Percentiles rank a stretch among this genome's conserved stretches.
Evolutionary conservation across 257 asterid genomes (phyloP).

Genomic region (Salvia splendens): DNA sequence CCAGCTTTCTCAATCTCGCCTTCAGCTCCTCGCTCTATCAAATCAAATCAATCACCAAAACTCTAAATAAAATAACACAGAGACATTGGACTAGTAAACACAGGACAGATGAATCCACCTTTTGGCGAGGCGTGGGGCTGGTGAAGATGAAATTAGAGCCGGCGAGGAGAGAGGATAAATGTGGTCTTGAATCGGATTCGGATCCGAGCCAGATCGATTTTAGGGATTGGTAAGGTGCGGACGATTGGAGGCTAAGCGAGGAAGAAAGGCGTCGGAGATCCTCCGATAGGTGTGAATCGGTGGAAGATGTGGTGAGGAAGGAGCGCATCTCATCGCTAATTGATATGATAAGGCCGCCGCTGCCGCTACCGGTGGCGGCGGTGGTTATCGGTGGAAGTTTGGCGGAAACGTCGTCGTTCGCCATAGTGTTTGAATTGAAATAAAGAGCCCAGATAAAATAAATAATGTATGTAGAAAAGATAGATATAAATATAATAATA

Average conservation of each 20-base stretch:
- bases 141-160: slow-evolving; percentile 61
- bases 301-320: slow-evolving; percentile 57
- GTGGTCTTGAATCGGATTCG: slow-evolving; percentile 49
- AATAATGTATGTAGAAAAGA: no score
- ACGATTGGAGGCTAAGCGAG: slow-evolving; percentile 43
- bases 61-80: not conserved
- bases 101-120: slow-evolving; percentile 40
- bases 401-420: slow-evolving; percentile 33
- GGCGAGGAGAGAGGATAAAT: slow-evolving; percentile 42
- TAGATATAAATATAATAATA: no score
- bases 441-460: no score
- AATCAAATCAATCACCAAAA: not conserved
- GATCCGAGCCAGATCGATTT: slow-evolving; percentile 64
- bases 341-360: slow-evolving; percentile 53
- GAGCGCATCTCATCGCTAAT: slow-evolving; percentile 53
- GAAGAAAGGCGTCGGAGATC: slow-evolving; percentile 65
- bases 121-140: slow-evolving; percentile 83
- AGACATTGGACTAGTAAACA: not conserved
- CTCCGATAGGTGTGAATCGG: slow-evolving; percentile 45
- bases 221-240: slow-evolving; percentile 64
- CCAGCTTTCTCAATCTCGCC: slow-evolving; percentile 70
- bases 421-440: no score
- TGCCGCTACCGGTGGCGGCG: slow-evolving; percentile 2
- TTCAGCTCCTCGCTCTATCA: slow-evolving; percentile 71
- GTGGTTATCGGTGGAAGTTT: slow-evolving; percentile 24